Evolutionary conservation across 1,139 yeast genomes (phyloP), one percentile per base, ranked within the genome.

Genomic region (Saccharomyces hybrid): DNA sequence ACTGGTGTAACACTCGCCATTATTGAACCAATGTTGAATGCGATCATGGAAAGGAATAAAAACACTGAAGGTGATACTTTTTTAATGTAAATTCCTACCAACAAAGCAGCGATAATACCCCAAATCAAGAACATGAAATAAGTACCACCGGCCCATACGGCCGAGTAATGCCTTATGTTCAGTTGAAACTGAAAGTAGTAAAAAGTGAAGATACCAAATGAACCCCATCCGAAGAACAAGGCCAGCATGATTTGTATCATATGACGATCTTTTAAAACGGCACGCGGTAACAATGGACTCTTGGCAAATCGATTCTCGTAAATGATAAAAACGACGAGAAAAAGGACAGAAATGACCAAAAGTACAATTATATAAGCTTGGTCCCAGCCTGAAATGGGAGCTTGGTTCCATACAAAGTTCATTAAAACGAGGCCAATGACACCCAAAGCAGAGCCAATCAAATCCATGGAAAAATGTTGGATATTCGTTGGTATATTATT

Each of bases 361-460:
- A 80, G 62, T 0, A 70, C 79, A 11, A 80, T 75, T 44, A 80
- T 71, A 58, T 80, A 80, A 1, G 78, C 70, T 8, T 25, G 70
- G 55, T 63, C 57, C 84, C 83, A 81, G 2, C 83, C 81, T 7
- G 67, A 78, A 5, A 75, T 70, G 0, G 84, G 81, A 3, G 81
- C 83, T 60, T 80, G 84, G 57, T 78, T 80, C 77, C 82, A 76
- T 4, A 75, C 75, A 62, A 81, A 78, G 59, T 78, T 79, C 60
- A 81, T 70, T 31, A 80, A 60, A 3, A 80, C 71, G 49, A 80
- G 65, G 0, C 83, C 83, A 11, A 68, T 54, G 2, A 80, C 74
- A 6, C 83, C 84, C 27, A 75, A 54, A 0, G 64, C n/a, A 0
- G 81, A 71, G 4, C 84, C 84, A 3, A 70, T 50, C 62, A 75